Evolutionary conservation across 495 filamentous ascomycete genomes (phyloP), one percentile per base, ranked within the genome.

Genomic region (Physcia stellaris): DNA sequence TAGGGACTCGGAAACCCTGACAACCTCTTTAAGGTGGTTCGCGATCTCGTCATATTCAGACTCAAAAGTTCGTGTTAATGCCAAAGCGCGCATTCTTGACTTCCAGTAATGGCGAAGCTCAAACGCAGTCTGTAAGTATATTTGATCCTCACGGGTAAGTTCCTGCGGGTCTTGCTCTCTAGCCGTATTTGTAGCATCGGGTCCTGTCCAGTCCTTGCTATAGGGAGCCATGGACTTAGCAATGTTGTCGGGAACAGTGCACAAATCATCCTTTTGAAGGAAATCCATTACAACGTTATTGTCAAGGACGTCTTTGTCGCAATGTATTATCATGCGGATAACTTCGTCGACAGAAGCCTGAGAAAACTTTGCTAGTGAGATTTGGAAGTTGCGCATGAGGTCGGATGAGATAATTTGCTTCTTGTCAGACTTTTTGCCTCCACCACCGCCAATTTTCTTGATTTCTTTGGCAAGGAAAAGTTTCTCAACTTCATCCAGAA

Each of bases 101-200:
- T 94, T 96, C 90, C 90, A 98, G 60, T 98, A 98, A 58, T 98
- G 92, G 42, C 92, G 85, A 46, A 98, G 67, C 53, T 98, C 92
- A 47, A 79, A 98, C 0, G 92, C 83, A 2, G 90, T 96, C 42
- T 80, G 78, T 10, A 98, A 67, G 54, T 86, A 98, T 24, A 98
- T 80, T 60, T 95, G 86, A 60, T 98, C 90, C 49, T 96, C 84
- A 41, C 88, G 68, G 1, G 87, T 94, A 24, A 98, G 75, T 50
- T 98, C 90, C 13, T 48, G 57, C 0, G 90, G 88, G 58, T 96
- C 87, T 47, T 83, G 78, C 51, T 98, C 90, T 24, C 87, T 74
- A 40, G 75, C 75, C 28, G 82, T 77, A 42, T 73, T 79, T 24
- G 76, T 67, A 10, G 86, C 84, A 59, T 86, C 80, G 12, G 86